Conservation (phyloP, 208 protist genomes). For the Leishmania turanica region DNA sequence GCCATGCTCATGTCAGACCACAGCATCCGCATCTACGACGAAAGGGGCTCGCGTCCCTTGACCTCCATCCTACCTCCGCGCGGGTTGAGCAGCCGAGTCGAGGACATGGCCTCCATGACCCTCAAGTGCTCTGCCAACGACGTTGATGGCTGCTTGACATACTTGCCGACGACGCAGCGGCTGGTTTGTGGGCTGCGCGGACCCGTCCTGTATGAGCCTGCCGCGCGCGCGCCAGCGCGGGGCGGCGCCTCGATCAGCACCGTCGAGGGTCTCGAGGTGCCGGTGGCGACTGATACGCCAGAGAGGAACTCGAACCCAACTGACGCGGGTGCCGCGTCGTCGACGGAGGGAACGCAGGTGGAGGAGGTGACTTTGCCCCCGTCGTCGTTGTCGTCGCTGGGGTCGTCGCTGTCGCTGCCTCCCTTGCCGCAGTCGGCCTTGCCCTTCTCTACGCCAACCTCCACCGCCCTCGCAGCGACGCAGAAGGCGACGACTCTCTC, state of each 20-base stretch:
- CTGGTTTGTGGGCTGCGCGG: conserved; percentile 75
- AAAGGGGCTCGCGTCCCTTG: conserved; percentile 55
- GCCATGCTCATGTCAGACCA: conserved; percentile 69
- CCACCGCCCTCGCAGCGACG: background rate
- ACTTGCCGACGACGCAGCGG: conserved; percentile 42
- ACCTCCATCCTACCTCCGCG: conserved; percentile 52
- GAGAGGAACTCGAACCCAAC: background rate
- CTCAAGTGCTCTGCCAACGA: conserved; percentile 61
- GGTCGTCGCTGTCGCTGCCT: conserved; percentile 1
- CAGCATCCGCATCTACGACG: conserved; percentile 77
- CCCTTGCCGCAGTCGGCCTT: background rate
- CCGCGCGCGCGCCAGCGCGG: background rate
- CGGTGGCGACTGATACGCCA: background rate
- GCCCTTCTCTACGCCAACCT: background rate
- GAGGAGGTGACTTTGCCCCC: background rate
- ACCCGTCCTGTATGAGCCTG: conserved; percentile 66
- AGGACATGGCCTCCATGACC: conserved; percentile 68
- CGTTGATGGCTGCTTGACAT: conserved; percentile 67
- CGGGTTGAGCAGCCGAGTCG: conserved; percentile 41
- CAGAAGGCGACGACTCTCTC: background rate
- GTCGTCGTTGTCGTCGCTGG: conserved; percentile 2
- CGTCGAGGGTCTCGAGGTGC: background rate
- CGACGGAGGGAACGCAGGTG: background rate
- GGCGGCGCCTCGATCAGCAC: too few relatives aligned
- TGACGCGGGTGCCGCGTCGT: background rate